A percentile compares a stretch with the other conserved stretches of the same genome.
These are phyloP conservation scores for Paradendryphiella salina DNA, from an alignment of 2,329 filamentous ascomycete genomes.

Conservation along the genomic window DNA sequence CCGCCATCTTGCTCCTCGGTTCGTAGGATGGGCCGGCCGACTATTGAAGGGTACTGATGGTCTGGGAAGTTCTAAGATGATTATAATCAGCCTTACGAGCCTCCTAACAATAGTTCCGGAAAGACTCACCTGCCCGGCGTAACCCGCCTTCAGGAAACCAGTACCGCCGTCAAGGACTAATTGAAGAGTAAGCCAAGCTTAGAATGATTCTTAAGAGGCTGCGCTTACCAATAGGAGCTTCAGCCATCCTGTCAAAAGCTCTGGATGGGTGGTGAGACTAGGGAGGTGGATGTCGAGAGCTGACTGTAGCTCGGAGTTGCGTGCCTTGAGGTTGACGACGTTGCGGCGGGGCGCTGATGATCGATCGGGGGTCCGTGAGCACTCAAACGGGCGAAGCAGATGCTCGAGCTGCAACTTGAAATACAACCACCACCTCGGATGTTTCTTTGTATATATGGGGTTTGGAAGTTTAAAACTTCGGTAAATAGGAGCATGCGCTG, in stretches of 20 bases:
- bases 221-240: constrained; percentile 54
- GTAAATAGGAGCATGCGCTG: too few relatives aligned
- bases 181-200: constrained; percentile 36
- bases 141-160: constrained; percentile 99
- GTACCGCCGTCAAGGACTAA: constrained; percentile 98
- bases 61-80: constrained; percentile 86
- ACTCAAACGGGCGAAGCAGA: constrained; percentile 22
- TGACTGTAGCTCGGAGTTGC: constrained; percentile 16
- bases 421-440: background rate
- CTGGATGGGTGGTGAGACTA: constrained; percentile 14
- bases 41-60: constrained; percentile 97
- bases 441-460: background rate
- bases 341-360: constrained; percentile 29
- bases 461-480: background rate
- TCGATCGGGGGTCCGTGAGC: constrained; percentile 26
- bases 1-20: constrained; percentile 82
- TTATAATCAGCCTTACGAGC: constrained; percentile 10
- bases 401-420: constrained; percentile 10
- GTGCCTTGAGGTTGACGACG: constrained; percentile 35
- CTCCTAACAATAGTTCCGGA: background rate
- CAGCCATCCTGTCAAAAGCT: constrained; percentile 49
- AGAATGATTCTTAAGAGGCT: constrained; percentile 7
- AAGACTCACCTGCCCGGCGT: constrained; percentile 76
- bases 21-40: constrained; percentile 94
- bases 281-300: constrained; percentile 16